Evolutionary conservation across 2,329 filamentous ascomycete genomes (phyloP).

Genomic region (Orbilia javanica): DNA sequence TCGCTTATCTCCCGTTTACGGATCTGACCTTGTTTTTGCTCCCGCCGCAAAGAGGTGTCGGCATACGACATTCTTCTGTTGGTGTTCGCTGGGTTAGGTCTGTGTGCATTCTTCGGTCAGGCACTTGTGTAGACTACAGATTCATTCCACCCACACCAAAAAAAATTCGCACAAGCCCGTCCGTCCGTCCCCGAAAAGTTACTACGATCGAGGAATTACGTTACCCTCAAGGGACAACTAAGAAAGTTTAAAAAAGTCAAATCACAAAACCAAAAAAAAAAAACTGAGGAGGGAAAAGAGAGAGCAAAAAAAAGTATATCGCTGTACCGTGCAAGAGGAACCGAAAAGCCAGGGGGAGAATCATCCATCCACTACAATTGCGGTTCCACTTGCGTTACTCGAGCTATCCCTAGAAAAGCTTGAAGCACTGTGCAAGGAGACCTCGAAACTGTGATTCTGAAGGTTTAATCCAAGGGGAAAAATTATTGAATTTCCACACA

Average conservation of each 20-base stretch:
- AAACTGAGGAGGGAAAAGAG: background rate
- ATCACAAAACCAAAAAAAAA: slow-evolving; percentile 9
- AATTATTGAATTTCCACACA: slow-evolving; percentile 15
- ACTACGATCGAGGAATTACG: background rate
- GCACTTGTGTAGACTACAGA: background rate
- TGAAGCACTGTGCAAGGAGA: slow-evolving; percentile 41
- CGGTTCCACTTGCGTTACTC: slow-evolving; percentile 18
- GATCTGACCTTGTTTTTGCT: slow-evolving; percentile 35
- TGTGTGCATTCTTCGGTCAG: slow-evolving; percentile 2
- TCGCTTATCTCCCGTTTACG: slow-evolving; percentile 58
- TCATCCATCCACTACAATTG: slow-evolving; percentile 22
- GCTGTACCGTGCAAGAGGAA: slow-evolving; percentile 12
- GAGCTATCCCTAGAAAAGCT: slow-evolving; percentile 45
- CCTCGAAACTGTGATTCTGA: slow-evolving; percentile 36
- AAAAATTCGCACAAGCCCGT: slow-evolving; percentile 7
- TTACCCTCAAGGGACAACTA: background rate
- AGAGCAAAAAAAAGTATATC: background rate
- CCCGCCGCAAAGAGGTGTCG: slow-evolving; percentile 33
- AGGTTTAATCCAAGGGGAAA: slow-evolving; percentile 35
- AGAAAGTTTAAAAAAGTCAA: background rate
- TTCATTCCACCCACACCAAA: background rate
- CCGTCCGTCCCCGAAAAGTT: background rate
- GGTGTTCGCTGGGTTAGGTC: slow-evolving; percentile 5
- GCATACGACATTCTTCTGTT: slow-evolving; percentile 15
- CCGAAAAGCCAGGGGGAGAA: slow-evolving; percentile 25